Conservation (phyloP, 2,329 filamentous ascomycete species). For the Paraphoma chrysanthemicola region DNA sequence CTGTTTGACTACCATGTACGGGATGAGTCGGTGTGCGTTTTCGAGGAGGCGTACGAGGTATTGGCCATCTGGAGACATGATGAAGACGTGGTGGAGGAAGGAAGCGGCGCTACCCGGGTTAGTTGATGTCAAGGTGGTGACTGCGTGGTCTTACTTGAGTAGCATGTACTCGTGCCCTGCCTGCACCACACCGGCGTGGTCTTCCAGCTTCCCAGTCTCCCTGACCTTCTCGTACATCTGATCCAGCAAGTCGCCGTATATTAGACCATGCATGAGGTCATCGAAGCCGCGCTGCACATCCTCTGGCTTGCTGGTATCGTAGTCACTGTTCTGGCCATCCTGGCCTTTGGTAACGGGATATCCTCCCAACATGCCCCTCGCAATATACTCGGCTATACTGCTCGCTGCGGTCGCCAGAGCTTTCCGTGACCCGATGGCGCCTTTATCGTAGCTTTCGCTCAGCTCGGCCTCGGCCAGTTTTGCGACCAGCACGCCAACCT, state of each 20-base stretch:
- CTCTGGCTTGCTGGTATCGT: slow-evolving; percentile 65
- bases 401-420: slow-evolving; percentile 76
- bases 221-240: slow-evolving; percentile 68
- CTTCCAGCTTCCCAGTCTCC: slow-evolving; percentile 67
- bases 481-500: slow-evolving; percentile 42
- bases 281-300: slow-evolving; percentile 71
- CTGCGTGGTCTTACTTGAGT: slow-evolving; percentile 65
- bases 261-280: slow-evolving; percentile 68
- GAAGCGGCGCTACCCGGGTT: slow-evolving; percentile 66
- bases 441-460: slow-evolving; percentile 84
- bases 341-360: slow-evolving; percentile 53
- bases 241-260: slow-evolving; percentile 73
- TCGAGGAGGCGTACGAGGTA: slow-evolving; percentile 75
- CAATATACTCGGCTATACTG: slow-evolving; percentile 72
- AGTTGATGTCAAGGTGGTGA: neutral
- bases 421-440: slow-evolving; percentile 74
- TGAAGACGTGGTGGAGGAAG: slow-evolving; percentile 75
- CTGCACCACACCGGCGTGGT: slow-evolving; percentile 67
- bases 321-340: slow-evolving; percentile 50
- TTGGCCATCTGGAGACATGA: slow-evolving; percentile 76
- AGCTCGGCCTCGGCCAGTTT: slow-evolving; percentile 70
- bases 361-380: slow-evolving; percentile 70
- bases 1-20: slow-evolving; percentile 75
- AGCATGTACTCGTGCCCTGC: slow-evolving; percentile 72
- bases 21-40: slow-evolving; percentile 73